Percentiles rank a stretch among this genome's conserved stretches.
phyloP scores from a whole-genome alignment of 2,329 filamentous ascomycete species.

The Ceratocystis cacaofunesta region DNA sequence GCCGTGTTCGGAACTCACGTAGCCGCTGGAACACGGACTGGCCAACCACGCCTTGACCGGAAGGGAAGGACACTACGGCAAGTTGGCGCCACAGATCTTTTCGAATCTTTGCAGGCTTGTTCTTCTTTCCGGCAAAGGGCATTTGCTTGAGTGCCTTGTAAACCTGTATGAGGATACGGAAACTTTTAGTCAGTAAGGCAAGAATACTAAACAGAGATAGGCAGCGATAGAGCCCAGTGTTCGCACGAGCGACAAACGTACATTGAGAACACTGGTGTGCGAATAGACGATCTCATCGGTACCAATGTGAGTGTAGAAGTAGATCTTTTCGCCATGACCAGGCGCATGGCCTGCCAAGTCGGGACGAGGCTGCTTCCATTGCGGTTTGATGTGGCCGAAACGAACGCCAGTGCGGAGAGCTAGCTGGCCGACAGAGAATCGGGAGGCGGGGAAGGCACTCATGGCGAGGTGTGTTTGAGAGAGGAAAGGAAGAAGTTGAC shows the following conservation, averaged over 20 bases:
- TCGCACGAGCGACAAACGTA: conserved; percentile 22
- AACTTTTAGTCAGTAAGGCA: neutral
- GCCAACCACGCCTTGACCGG: conserved; percentile 37
- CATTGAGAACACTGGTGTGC: conserved; percentile 31
- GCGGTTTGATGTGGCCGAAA: conserved; percentile 23
- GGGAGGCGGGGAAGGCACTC: conserved; percentile 24
- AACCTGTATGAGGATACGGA: conserved; percentile 21
- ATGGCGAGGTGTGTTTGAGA: conserved; percentile 19
- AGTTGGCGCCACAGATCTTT: conserved; percentile 54
- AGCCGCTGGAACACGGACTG: conserved; percentile 47
- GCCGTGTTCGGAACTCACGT: conserved; percentile 47
- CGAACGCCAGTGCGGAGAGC: conserved; percentile 30
- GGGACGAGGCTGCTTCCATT: conserved; percentile 18
- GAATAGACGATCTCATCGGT: conserved; percentile 40
- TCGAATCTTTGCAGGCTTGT: conserved; percentile 45
- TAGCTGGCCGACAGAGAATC: conserved; percentile 28
- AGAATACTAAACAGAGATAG: neutral
- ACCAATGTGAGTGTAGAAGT: conserved; percentile 37
- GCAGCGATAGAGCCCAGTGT: too few species aligned
- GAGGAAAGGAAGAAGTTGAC: conserved; percentile 5
- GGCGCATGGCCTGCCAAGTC: conserved; percentile 22
- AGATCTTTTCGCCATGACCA: conserved; percentile 43
- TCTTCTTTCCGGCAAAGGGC: conserved; percentile 54
- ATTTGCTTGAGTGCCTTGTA: conserved; percentile 39
- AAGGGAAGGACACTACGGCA: conserved; percentile 43